Conservation (phyloP, 1,284 basidiomycete genomes). For the Heterobasidion parviporum region DNA sequence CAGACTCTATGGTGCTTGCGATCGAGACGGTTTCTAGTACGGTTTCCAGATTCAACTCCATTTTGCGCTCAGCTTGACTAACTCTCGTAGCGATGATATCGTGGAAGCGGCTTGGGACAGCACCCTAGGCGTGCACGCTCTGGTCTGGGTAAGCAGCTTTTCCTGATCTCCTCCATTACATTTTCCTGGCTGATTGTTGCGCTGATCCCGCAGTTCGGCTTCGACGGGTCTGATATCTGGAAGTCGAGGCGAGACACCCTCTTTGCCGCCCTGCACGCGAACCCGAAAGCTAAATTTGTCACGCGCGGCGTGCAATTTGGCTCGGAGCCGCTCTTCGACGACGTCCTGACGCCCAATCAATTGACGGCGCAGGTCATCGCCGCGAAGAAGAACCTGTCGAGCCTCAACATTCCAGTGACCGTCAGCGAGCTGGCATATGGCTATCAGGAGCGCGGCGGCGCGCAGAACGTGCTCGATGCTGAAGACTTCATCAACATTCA, state of each 20-base stretch:
- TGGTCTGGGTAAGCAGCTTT: constrained; percentile 50
- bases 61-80: constrained; percentile 1
- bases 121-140: constrained; percentile 61
- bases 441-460: constrained; percentile 42
- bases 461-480: constrained; percentile 50
- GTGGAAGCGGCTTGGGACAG: constrained; percentile 67
- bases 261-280: constrained; percentile 46
- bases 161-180: background rate
- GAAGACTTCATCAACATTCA: constrained; percentile 65
- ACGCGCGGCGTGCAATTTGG: constrained; percentile 65
- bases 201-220: constrained; percentile 48
- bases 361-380: constrained; percentile 48
- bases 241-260: constrained; percentile 44
- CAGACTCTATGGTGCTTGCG: constrained; percentile 63
- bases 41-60: constrained; percentile 11
- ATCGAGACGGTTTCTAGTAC: constrained; percentile 57
- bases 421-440: constrained; percentile 45
- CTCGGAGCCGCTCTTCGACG: constrained; percentile 68
- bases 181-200: background rate
- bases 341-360: constrained; percentile 38
- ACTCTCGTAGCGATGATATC: constrained; percentile 45
- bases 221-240: constrained; percentile 49
- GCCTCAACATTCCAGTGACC: constrained; percentile 57
- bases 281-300: constrained; percentile 59
- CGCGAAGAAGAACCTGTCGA: constrained; percentile 43